Conservation (phyloP, 495 filamentous ascomycete genomes). For the Penicillium simplicissimum region DNA sequence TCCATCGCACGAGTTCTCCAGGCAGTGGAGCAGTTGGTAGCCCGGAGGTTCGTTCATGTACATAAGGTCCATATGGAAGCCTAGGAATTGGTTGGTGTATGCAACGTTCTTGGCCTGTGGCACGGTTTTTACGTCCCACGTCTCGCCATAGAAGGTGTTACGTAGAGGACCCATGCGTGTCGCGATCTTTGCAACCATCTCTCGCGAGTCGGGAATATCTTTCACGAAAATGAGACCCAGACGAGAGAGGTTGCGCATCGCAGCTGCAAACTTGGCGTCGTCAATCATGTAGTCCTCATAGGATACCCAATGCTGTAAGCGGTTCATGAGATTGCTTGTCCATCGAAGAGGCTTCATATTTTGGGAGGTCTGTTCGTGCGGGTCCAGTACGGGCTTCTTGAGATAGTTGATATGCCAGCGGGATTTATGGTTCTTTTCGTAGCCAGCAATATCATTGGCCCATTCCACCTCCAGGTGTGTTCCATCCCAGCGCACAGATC, state of each 20-base stretch:
- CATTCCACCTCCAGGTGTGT: constrained; percentile 60
- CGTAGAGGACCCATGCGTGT: constrained; percentile 71
- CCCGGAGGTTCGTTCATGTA: constrained; percentile 80
- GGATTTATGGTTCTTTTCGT: constrained; percentile 50
- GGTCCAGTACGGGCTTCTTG: constrained; percentile 2
- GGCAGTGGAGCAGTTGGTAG: constrained; percentile 83
- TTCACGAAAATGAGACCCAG: constrained; percentile 74
- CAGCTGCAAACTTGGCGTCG: constrained; percentile 51
- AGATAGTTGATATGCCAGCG: constrained; percentile 39
- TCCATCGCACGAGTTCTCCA: constrained; percentile 70
- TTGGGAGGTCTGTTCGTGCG: neutral
- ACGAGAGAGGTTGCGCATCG: constrained; percentile 52
- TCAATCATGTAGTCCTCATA: constrained; percentile 69
- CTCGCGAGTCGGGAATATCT: constrained; percentile 63
- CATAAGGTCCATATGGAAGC: constrained; percentile 89
- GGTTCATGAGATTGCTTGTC: constrained; percentile 27
- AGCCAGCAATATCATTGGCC: constrained; percentile 57
- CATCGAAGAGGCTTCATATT: constrained; percentile 33
- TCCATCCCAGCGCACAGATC: constrained; percentile 29
- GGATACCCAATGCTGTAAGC: constrained; percentile 50
- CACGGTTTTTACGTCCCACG: constrained; percentile 82
- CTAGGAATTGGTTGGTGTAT: constrained; percentile 77
- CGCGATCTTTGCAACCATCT: constrained; percentile 65
- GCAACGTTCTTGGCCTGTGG: constrained; percentile 84
- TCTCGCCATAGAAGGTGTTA: constrained; percentile 83